Evolutionary conservation across 257 asterid species (phyloP).

Genomic region (Datura wrightii): DNA sequence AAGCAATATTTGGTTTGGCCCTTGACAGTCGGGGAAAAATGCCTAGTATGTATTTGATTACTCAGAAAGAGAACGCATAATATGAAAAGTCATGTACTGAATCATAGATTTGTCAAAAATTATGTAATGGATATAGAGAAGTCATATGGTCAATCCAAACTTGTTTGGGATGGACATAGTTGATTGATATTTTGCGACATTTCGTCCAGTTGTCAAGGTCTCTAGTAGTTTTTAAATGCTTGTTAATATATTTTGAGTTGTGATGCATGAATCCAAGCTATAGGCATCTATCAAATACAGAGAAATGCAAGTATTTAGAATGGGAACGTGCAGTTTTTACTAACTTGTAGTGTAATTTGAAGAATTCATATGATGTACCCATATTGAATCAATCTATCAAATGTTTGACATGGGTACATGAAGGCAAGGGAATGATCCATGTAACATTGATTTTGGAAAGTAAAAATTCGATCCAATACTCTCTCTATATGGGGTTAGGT

Average conservation of each 20-base stretch:
- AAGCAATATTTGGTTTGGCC: too few species aligned
- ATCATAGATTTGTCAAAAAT: neutral
- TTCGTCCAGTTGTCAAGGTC: neutral
- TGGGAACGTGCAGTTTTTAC: neutral
- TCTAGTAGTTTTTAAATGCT: neutral
- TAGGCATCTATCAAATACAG: neutral
- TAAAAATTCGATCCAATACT: neutral
- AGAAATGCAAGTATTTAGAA: neutral
- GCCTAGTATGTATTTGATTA: neutral
- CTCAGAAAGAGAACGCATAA: neutral
- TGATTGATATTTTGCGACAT: neutral
- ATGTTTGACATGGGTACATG: neutral
- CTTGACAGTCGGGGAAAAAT: too few species aligned
- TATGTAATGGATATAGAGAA: neutral
- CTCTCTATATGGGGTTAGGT: neutral
- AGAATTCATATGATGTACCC: neutral
- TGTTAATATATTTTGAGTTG: neutral
- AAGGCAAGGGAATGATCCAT: neutral
- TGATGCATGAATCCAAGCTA: neutral
- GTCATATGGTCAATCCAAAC: neutral
- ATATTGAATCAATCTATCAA: neutral
- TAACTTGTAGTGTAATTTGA: neutral
- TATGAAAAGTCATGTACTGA: neutral
- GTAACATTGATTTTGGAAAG: neutral
- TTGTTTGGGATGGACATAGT: neutral